A percentile compares a stretch with the other conserved stretches of the same genome.
Evolutionary conservation across 768 basidiomycete genomes (phyloP).

Genomic region (Termitomyces sp.): DNA sequence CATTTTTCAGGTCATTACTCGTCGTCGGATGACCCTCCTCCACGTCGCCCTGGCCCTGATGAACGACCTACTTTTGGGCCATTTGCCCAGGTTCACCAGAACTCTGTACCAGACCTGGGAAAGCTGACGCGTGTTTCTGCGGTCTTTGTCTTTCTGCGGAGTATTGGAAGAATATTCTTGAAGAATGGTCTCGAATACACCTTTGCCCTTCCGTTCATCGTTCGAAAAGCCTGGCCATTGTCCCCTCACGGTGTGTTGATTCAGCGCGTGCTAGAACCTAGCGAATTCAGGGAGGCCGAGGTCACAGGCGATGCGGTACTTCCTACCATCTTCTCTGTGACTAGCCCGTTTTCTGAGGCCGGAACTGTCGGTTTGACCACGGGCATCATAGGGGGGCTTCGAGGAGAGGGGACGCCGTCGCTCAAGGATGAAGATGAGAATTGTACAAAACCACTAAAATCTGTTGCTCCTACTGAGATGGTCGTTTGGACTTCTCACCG

Average conservation of each 20-base stretch:
- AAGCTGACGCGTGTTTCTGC: slow-evolving; percentile 44
- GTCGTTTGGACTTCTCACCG: slow-evolving; percentile 58
- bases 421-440: slow-evolving; percentile 57
- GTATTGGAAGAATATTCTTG: slow-evolving; percentile 68
- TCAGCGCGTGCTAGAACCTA: slow-evolving; percentile 66
- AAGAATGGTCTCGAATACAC: slow-evolving; percentile 72
- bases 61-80: slow-evolving; percentile 52
- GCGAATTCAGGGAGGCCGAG: slow-evolving; percentile 65
- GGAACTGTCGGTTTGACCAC: slow-evolving; percentile 65
- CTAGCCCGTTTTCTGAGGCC: slow-evolving; percentile 74
- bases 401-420: slow-evolving; percentile 25
- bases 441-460: slow-evolving; percentile 45
- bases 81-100: slow-evolving; percentile 43
- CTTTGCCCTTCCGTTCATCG: slow-evolving; percentile 78
- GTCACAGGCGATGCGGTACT: slow-evolving; percentile 62
- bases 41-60: slow-evolving; percentile 15
- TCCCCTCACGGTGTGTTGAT: slow-evolving; percentile 78
- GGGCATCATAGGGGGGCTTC: slow-evolving; percentile 51
- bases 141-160: slow-evolving; percentile 76
- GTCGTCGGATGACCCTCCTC: slow-evolving; percentile 30
- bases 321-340: slow-evolving; percentile 81
- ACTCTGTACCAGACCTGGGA: slow-evolving; percentile 34
- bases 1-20: slow-evolving; percentile 29
- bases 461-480: slow-evolving; percentile 62
- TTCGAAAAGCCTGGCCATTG: slow-evolving; percentile 75